phyloP scores from a whole-genome alignment of 306 rosid species.

The Vigna trinervia region DNA sequence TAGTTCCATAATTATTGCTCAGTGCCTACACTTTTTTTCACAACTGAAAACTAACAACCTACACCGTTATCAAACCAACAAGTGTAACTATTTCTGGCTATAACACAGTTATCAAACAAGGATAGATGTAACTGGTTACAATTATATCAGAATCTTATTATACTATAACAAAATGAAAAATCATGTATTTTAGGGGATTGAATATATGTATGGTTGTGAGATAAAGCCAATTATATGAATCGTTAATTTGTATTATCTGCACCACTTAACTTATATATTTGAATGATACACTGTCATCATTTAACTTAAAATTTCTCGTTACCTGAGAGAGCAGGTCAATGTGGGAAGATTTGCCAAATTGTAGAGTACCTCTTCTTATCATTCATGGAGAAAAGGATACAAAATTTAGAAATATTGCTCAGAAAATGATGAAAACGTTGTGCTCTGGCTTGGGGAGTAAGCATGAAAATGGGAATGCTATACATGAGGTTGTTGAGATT shows the following conservation, averaged over 20 bases:
- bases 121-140: too few species aligned
- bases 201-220: neutral
- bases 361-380: slow-evolving; percentile 73
- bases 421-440: slow-evolving; percentile 57
- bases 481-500: slow-evolving; percentile 68
- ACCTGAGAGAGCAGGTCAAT: slow-evolving; percentile 57
- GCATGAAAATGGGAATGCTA: slow-evolving; percentile 34
- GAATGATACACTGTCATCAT: neutral
- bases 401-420: slow-evolving; percentile 75
- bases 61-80: too few species aligned
- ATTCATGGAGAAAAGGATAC: slow-evolving; percentile 81
- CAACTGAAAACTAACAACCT: too few species aligned
- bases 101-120: too few species aligned
- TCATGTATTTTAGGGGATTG: too few species aligned
- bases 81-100: too few species aligned
- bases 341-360: slow-evolving; percentile 81
- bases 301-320: neutral
- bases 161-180: too few species aligned
- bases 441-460: slow-evolving; percentile 40
- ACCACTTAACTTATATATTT: neutral
- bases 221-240: slow-evolving; percentile 10
- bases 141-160: too few species aligned
- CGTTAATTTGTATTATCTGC: neutral
- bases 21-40: too few species aligned
- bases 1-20: too few species aligned